Percentiles rank a stretch among this genome's conserved stretches.
These are phyloP conservation scores for Sphagnum contortum DNA, from an alignment of 225 moss, liverwort and hornwort genomes.

Conservation along the genomic window DNA sequence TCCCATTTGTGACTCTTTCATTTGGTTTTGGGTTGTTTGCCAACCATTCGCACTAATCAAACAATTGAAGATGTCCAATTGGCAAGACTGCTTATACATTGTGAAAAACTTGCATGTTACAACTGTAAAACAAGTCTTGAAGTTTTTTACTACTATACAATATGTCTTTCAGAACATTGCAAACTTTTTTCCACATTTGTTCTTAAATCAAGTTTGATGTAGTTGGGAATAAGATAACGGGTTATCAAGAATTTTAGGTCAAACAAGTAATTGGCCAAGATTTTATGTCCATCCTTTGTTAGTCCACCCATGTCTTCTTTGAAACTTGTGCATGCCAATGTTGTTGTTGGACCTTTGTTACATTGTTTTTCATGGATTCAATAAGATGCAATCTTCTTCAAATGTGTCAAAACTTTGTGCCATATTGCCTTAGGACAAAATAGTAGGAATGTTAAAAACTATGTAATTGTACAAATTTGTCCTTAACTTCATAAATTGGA, in stretches of 20 bases:
- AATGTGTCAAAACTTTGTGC: no score
- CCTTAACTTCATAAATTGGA: neutral
- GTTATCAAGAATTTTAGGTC: no score
- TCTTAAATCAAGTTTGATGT: neutral
- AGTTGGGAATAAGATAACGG: no score
- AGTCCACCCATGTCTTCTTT: slow-evolving; percentile 7
- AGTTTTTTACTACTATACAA: neutral
- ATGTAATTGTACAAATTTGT: no score
- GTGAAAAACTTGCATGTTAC: neutral
- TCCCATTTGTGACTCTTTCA: slow-evolving; percentile 27
- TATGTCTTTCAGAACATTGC: neutral
- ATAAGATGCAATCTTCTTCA: neutral
- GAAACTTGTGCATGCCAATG: slow-evolving; percentile 6
- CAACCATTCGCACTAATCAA: neutral
- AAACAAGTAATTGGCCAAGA: no score
- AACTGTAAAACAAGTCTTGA: neutral
- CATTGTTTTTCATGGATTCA: neutral
- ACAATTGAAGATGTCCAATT: no score
- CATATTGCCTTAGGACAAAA: no score
- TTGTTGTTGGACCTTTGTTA: slow-evolving; percentile 9
- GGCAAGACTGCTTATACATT: neutral
- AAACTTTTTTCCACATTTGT: neutral
- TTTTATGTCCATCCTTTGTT: slow-evolving; percentile 16
- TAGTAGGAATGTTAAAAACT: no score
- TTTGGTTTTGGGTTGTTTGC: slow-evolving; percentile 41